Percentiles rank a stretch among this genome's conserved stretches.
phyloP scores from a whole-genome alignment of 371 early-diverging fungal genomes.

The Synchytrium microbalum region DNA sequence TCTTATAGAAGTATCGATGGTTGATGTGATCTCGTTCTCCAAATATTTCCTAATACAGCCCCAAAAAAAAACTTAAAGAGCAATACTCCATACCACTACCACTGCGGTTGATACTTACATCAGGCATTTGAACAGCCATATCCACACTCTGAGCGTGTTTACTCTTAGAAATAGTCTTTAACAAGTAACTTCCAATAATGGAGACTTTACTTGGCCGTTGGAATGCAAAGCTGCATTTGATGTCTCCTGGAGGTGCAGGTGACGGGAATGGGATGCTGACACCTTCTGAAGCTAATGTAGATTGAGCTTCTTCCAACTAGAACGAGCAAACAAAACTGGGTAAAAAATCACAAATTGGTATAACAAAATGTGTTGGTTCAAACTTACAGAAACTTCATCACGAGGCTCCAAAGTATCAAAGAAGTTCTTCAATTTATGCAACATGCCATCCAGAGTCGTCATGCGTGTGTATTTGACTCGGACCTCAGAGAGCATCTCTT shows the following conservation, averaged over 20 bases:
- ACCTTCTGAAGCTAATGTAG: constrained; percentile 19
- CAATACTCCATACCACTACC: too few relatives aligned
- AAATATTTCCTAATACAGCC: constrained; percentile 47
- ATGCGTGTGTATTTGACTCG: constrained; percentile 50
- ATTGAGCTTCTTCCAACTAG: constrained; percentile 14
- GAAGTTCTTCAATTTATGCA: constrained; percentile 52
- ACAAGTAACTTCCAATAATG: constrained; percentile 83
- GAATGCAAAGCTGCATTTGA: constrained; percentile 67
- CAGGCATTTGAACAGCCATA: constrained; percentile 89
- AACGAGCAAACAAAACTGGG: constrained; percentile 14
- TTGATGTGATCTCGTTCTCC: constrained; percentile 90
- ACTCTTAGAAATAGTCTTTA: constrained; percentile 62
- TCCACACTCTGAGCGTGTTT: constrained; percentile 70
- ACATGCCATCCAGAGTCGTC: constrained; percentile 56
- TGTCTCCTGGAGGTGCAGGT: constrained; percentile 52
- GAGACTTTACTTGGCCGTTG: constrained; percentile 65
- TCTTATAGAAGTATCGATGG: constrained; percentile 89
- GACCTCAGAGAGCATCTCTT: constrained; percentile 74
- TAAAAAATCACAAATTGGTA: neutral
- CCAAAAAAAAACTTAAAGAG: neutral
- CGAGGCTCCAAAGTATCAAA: constrained; percentile 20
- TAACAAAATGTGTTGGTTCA: constrained; percentile 15
- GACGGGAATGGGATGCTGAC: constrained; percentile 69
- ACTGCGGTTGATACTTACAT: constrained; percentile 22
- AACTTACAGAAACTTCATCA: constrained; percentile 18